Percentiles rank a stretch among this genome's conserved stretches.
Evolutionary conservation across 306 rosid species (phyloP).

Genomic region (Ziziphus jujuba): DNA sequence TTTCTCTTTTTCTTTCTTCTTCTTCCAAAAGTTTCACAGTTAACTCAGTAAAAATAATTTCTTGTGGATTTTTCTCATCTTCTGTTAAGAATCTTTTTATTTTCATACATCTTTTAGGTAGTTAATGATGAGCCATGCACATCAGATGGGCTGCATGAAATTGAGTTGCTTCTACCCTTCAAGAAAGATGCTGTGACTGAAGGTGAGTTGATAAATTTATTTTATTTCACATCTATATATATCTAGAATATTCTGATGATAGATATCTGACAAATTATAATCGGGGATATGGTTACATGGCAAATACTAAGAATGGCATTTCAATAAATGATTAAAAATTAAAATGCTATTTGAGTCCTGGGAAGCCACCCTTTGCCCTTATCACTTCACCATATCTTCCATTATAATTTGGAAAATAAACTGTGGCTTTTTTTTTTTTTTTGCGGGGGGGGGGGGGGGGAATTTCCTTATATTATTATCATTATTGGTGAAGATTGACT

Average conservation of each 20-base stretch:
- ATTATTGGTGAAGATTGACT: background rate
- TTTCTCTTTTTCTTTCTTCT: background rate
- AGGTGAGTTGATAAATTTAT: slow-evolving; percentile 41
- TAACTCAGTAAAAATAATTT: background rate
- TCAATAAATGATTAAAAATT: too few species aligned
- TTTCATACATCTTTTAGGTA: slow-evolving; percentile 43
- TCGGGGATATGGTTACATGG: too few species aligned
- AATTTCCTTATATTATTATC: background rate
- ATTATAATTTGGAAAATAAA: too few species aligned
- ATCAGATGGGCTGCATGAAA: slow-evolving; percentile 61
- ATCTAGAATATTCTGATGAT: too few species aligned
- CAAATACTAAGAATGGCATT: too few species aligned
- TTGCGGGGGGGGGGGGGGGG: too few species aligned
- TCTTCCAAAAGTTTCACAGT: background rate
- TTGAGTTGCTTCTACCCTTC: slow-evolving; percentile 78
- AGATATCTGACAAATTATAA: too few species aligned
- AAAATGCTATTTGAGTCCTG: too few species aligned
- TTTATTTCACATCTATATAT: too few species aligned
- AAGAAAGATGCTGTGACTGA: slow-evolving; percentile 39
- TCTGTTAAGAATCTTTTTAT: slow-evolving; percentile 14
- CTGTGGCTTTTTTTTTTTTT: too few species aligned
- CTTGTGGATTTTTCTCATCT: slow-evolving; percentile 12
- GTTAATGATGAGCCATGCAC: slow-evolving; percentile 50
- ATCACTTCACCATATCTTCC: too few species aligned
- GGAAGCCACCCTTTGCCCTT: too few species aligned